Percentiles rank a stretch among this genome's conserved stretches.
These are phyloP conservation scores for Cornus florida DNA, from an alignment of 148 eudicot species.

Conservation along the genomic window DNA sequence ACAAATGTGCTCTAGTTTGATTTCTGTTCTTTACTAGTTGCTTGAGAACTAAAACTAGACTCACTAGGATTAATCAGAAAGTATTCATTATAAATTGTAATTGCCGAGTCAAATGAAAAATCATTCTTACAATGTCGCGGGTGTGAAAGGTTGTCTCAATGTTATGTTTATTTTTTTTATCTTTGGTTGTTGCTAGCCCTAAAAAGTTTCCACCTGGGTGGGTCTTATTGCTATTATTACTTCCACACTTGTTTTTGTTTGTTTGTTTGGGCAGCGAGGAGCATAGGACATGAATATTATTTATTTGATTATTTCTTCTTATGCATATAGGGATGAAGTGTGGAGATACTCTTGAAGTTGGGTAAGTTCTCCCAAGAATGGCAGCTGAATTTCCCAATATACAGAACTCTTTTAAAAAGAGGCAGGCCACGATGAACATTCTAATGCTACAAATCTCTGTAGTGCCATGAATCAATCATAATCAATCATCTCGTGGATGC, in stretches of 20 bases:
- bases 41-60: background rate
- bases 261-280: no score
- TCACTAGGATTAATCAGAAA: background rate
- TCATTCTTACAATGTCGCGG: no score
- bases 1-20: background rate
- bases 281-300: background rate
- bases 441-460: background rate
- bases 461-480: background rate
- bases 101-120: no score
- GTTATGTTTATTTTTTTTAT: background rate
- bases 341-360: slow-evolving; percentile 3
- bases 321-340: background rate
- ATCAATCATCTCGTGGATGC: background rate
- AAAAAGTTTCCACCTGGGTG: no score
- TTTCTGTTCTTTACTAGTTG: background rate
- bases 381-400: background rate
- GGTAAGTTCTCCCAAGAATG: slow-evolving; percentile 3
- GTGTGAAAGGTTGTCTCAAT: background rate
- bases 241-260: no score
- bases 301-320: background rate
- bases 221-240: no score
- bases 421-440: background rate
- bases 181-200: no score
- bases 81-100: no score
- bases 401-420: background rate